These are phyloP conservation scores for Phytophthora constricta DNA, from an alignment of 352 stramenopile species.

Conservation along the genomic window DNA sequence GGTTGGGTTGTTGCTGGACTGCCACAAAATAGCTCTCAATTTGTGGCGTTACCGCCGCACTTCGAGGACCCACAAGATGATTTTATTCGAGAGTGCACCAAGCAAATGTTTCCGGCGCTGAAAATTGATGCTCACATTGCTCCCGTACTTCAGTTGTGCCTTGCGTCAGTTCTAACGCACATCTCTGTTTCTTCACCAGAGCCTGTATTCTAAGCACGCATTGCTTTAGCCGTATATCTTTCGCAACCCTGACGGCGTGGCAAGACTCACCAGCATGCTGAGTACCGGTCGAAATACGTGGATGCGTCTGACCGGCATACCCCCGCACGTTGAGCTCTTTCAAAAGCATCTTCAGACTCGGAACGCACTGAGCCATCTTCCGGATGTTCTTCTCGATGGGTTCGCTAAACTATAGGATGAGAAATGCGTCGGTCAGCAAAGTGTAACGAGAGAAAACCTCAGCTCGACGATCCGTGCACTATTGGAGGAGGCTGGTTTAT, in stretches of 20 bases:
- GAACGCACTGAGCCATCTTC: too few relatives aligned
- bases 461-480: background rate
- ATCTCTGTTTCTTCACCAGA: background rate
- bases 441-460: background rate
- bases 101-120: too few relatives aligned
- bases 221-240: background rate
- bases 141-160: too few relatives aligned
- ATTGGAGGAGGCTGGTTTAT: constrained; percentile 7
- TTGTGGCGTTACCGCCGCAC: constrained; percentile 13
- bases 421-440: too few relatives aligned
- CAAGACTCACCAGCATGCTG: background rate
- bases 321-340: too few relatives aligned
- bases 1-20: constrained; percentile 15
- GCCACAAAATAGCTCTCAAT: constrained; percentile 9
- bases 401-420: too few relatives aligned
- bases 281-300: too few relatives aligned
- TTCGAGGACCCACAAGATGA: constrained; percentile 8
- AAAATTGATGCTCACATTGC: too few relatives aligned
- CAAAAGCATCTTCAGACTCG: too few relatives aligned
- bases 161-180: constrained; percentile 5
- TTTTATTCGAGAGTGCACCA: background rate
- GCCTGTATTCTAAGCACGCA: background rate
- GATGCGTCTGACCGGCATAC: too few relatives aligned
- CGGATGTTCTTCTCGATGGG: too few relatives aligned
- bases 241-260: background rate